Percentiles rank a stretch among this genome's conserved stretches.
Evolutionary conservation across 345 rosid species (phyloP).

Genomic region (Bruguiera gymnorhiza): DNA sequence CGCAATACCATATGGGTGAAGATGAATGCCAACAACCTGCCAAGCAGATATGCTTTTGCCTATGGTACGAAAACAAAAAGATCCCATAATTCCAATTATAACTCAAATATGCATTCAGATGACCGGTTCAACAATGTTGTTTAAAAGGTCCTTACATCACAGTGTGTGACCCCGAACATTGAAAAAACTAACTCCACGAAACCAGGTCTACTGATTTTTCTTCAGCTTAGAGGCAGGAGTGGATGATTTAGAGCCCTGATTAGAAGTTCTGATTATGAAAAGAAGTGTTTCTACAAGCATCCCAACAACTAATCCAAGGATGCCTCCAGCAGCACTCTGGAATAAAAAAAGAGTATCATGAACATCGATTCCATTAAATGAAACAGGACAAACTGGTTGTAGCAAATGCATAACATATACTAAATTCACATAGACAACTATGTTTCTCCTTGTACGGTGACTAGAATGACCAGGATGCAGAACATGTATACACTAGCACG

Average conservation of each 20-base stretch:
- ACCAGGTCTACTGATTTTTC: constrained; percentile 55
- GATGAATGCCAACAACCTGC: too few species aligned
- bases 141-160: not conserved
- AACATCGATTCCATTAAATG: not conserved
- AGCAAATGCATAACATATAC: not conserved
- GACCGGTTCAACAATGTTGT: not conserved
- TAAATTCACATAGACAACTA: not conserved
- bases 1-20: too few species aligned
- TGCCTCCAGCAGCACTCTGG: constrained; percentile 94
- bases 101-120: too few species aligned
- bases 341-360: constrained; percentile 1
- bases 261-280: constrained; percentile 71
- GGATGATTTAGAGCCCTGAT: constrained; percentile 35
- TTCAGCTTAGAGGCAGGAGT: constrained; percentile 47
- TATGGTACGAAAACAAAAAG: too few species aligned
- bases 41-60: too few species aligned
- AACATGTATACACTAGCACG: not conserved
- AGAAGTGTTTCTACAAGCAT: constrained; percentile 93
- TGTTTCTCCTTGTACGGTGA: not conserved
- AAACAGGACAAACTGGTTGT: not conserved
- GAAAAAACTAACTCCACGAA: not conserved
- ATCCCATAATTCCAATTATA: too few species aligned
- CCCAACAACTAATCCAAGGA: constrained; percentile 77
- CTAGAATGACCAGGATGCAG: not conserved
- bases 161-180: not conserved